phyloP scores from a whole-genome alignment of 768 basidiomycete genomes.

The Ramaria sp. region DNA sequence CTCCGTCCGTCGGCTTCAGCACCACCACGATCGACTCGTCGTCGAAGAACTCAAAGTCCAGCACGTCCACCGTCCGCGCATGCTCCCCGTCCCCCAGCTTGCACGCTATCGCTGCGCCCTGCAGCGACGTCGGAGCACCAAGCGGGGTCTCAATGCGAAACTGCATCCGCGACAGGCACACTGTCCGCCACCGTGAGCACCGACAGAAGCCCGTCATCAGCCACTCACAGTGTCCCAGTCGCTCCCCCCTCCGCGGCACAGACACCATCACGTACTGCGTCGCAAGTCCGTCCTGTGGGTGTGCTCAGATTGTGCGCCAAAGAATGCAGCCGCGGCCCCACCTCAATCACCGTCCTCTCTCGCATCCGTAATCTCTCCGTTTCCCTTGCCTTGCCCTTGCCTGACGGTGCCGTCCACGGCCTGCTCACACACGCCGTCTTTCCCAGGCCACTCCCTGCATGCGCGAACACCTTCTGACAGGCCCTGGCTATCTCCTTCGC shows the following conservation, averaged over 20 bases:
- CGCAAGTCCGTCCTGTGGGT: constrained; percentile 7
- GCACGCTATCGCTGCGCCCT: constrained; percentile 27
- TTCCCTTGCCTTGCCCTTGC: not conserved
- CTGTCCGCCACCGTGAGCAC: constrained; percentile 19
- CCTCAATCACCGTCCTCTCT: constrained; percentile 7
- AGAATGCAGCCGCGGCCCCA: not conserved
- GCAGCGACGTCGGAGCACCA: constrained; percentile 20
- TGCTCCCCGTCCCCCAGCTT: constrained; percentile 29
- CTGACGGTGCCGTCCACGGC: not conserved
- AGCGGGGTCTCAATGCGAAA: constrained; percentile 31
- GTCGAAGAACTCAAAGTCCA: constrained; percentile 74
- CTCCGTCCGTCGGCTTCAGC: constrained; percentile 41
- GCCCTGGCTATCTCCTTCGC: constrained; percentile 1
- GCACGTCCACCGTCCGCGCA: constrained; percentile 34
- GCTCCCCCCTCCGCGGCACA: not conserved
- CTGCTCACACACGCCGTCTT: not conserved
- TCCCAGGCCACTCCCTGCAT: constrained; percentile 1
- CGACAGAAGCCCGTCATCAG: not conserved
- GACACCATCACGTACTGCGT: constrained; percentile 6
- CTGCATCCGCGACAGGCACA: constrained; percentile 45
- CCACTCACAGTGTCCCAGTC: constrained; percentile 2
- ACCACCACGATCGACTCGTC: constrained; percentile 57
- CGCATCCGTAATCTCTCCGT: not conserved
- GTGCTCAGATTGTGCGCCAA: not conserved
- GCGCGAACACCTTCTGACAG: not conserved